Percentiles rank a stretch among this genome's conserved stretches.
These are phyloP conservation scores for Thozetella sp. DNA, from an alignment of 495 filamentous ascomycete genomes.

Conservation along the genomic window DNA sequence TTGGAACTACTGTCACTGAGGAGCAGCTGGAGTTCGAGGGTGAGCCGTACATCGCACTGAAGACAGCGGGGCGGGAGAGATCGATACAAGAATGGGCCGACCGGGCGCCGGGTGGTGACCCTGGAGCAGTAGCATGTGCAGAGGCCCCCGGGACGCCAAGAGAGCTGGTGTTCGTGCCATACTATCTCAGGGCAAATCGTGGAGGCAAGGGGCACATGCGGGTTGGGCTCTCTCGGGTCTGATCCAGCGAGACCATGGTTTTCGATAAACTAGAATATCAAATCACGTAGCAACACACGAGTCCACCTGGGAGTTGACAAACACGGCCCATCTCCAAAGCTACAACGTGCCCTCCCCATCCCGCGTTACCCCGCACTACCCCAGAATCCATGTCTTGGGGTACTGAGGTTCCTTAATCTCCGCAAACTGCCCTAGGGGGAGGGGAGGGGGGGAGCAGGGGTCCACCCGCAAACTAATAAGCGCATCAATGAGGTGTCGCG, in stretches of 20 bases:
- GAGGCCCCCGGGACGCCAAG: constrained; percentile 16
- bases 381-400: neutral
- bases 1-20: constrained; percentile 31
- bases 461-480: too few species aligned
- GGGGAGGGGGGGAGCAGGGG: too few species aligned
- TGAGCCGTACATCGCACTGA: constrained; percentile 33
- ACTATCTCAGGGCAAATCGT: constrained; percentile 52
- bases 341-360: too few species aligned
- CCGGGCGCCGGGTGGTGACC: constrained; percentile 17
- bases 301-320: too few species aligned
- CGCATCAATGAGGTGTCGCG: neutral
- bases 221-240: constrained; percentile 34
- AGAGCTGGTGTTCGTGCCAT: constrained; percentile 48
- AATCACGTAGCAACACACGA: too few species aligned
- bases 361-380: neutral
- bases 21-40: constrained; percentile 26
- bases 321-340: too few species aligned
- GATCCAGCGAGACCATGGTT: neutral
- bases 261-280: neutral
- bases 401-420: too few species aligned
- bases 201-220: constrained; percentile 54
- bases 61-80: constrained; percentile 21
- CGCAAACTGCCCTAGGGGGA: too few species aligned
- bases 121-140: constrained; percentile 21
- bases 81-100: constrained; percentile 20